Conservation (phyloP, 768 basidiomycete species). For the Boletales sp. region DNA sequence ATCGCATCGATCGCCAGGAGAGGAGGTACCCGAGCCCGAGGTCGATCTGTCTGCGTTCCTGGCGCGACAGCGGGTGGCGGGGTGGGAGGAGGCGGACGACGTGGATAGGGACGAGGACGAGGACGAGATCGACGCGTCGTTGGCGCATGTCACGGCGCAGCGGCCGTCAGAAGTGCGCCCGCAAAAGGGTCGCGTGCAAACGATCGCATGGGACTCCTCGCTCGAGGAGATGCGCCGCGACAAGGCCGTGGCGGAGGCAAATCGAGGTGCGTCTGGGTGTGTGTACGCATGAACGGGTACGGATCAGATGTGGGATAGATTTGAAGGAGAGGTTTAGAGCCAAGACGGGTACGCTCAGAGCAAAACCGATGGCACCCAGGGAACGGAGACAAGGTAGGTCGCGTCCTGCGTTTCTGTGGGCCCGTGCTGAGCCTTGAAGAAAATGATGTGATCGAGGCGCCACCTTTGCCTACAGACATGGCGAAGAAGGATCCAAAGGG, state of each 20-base stretch:
- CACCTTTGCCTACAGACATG: constrained; percentile 46
- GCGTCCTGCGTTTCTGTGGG: background rate
- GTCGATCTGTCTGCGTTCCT: constrained; percentile 68
- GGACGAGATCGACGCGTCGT: constrained; percentile 52
- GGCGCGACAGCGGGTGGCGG: constrained; percentile 54
- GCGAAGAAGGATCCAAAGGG: constrained; percentile 42
- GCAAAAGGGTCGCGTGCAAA: constrained; percentile 61
- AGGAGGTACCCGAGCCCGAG: constrained; percentile 66
- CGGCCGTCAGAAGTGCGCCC: constrained; percentile 20
- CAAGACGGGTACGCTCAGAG: constrained; percentile 46
- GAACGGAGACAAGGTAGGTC: constrained; percentile 38
- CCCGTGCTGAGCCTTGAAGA: constrained; percentile 20
- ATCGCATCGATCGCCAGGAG: constrained; percentile 35
- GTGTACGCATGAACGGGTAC: no score
- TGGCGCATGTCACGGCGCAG: constrained; percentile 49
- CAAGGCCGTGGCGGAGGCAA: constrained; percentile 72
- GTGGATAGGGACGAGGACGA: constrained; percentile 9
- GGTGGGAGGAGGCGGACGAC: constrained; percentile 30
- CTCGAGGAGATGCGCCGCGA: constrained; percentile 66
- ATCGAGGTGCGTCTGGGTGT: constrained; percentile 49
- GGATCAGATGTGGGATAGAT: constrained; percentile 34
- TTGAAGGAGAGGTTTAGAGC: constrained; percentile 57
- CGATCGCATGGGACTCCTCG: constrained; percentile 65
- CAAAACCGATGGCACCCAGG: constrained; percentile 32
- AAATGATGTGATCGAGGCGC: constrained; percentile 42